Percentiles rank a stretch among this genome's conserved stretches.
Conservation (phyloP, 352 stramenopile species). For the Pythium biforme region DNA sequence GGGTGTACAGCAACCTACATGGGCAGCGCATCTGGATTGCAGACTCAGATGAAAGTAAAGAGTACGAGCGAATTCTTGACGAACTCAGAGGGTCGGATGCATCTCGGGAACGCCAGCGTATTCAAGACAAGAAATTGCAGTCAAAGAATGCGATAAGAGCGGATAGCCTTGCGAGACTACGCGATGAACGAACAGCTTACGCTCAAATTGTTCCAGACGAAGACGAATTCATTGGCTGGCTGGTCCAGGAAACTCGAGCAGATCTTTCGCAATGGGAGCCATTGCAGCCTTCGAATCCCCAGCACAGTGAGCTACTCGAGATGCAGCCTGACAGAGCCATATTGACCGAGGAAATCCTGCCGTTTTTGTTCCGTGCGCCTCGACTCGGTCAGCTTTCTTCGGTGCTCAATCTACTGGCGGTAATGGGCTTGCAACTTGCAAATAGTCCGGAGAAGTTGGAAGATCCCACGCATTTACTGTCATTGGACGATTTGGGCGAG, state of each 20-base stretch:
- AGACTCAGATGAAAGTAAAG: conserved; percentile 50
- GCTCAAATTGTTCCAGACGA: conserved; percentile 21
- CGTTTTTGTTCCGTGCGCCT: conserved; percentile 68
- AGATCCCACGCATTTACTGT: conserved; percentile 23
- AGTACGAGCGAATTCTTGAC: conserved; percentile 75
- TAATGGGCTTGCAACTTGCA: conserved; percentile 42
- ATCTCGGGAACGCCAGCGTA: conserved; percentile 32
- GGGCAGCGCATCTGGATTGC: conserved; percentile 72
- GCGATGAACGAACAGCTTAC: conserved; percentile 65
- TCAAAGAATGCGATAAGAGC: conserved; percentile 24
- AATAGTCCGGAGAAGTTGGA: background rate
- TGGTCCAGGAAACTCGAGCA: conserved; percentile 40
- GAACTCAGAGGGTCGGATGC: conserved; percentile 59
- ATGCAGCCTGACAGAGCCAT: conserved; percentile 58
- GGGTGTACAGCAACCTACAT: conserved; percentile 82
- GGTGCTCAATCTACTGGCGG: conserved; percentile 41
- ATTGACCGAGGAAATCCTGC: conserved; percentile 73
- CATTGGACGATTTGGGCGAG: conserved; percentile 39
- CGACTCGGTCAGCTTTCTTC: conserved; percentile 31
- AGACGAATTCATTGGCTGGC: conserved; percentile 50
- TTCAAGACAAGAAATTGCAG: conserved; percentile 29
- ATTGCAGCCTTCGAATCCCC: conserved; percentile 39
- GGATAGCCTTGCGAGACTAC: conserved; percentile 26
- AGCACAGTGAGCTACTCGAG: conserved; percentile 56
- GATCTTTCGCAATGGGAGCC: conserved; percentile 54